Conservation (phyloP, 2,329 filamentous ascomycete species). For the Thielaviopsis euricoi region DNA sequence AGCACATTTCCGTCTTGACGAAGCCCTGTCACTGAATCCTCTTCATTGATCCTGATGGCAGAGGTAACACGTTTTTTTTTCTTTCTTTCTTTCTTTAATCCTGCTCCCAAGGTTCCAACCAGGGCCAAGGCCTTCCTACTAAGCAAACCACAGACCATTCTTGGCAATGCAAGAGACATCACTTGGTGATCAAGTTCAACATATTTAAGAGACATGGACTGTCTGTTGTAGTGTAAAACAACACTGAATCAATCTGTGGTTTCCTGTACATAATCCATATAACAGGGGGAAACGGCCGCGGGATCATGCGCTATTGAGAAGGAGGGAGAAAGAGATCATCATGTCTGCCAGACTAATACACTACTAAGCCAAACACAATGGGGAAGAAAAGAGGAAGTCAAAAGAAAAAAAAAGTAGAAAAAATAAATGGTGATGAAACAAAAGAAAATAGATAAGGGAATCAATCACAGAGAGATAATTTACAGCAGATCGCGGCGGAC, state of each 20-base stretch:
- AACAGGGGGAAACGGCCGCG: too few relatives aligned
- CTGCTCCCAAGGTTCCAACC: too few relatives aligned
- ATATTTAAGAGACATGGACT: too few relatives aligned
- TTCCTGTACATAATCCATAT: too few relatives aligned
- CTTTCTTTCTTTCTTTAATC: too few relatives aligned
- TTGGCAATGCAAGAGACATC: too few relatives aligned
- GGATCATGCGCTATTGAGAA: too few relatives aligned
- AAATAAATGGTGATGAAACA: background rate
- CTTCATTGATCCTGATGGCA: background rate
- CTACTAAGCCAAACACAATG: background rate
- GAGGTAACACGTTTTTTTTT: conserved; percentile 4
- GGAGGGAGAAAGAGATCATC: background rate
- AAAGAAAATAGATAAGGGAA: background rate
- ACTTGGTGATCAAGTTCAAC: too few relatives aligned
- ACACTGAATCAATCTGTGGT: too few relatives aligned
- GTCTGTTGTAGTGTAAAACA: too few relatives aligned
- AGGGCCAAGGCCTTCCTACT: too few relatives aligned
- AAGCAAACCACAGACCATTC: too few relatives aligned
- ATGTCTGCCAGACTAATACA: conserved; percentile 8
- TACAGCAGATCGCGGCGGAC: conserved; percentile 92
- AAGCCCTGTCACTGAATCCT: background rate
- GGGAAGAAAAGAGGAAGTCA: background rate
- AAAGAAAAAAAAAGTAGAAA: background rate
- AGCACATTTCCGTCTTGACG: background rate
- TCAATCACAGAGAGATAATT: conserved; percentile 15